Evolutionary conservation across 768 basidiomycete genomes (phyloP), one percentile per base, ranked within the genome.

Genomic region (Psilocybe tampanensis): DNA sequence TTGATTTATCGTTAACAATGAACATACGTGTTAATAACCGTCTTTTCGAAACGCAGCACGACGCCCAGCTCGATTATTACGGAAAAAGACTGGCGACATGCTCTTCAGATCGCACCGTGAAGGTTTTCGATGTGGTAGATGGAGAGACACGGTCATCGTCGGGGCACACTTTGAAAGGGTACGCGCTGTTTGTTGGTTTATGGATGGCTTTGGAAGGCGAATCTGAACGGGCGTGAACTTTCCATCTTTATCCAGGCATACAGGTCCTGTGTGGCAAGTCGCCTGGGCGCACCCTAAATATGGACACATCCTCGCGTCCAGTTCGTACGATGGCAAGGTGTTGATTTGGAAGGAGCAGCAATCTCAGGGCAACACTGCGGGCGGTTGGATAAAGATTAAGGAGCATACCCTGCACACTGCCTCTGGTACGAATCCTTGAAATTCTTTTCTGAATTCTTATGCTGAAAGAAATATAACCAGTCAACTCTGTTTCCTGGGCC

Each of bases 401-500:
- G 97, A 98, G 74, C 96, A 98, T 68, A 89, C 87, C 2, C 75
- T 97, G 48, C 97, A 99, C 69, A 90, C 87, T 47, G 97, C 95
- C 2, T 96, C 94, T 59, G 95, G 95, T 95, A 52, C 36, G 56
- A 58, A 13, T 11, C 17, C 24, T 7, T 15, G 0, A 39, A 8
- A 45, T 7, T 12, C 58, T 19, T 21, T 47, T 21, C 13, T 13
- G 29, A n/a, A n/a, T n/a, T n/a, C n/a, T n/a, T n/a, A n/a, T n/a
- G n/a, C n/a, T n/a, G n/a, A n/a, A n/a, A n/a, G n/a, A n/a, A n/a
- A n/a, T n/a, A n/a, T n/a, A 33, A 4, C 36, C 44, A 96, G 96
- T 98, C 47, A 99, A 99, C 76, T 95, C 95, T 1, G 90, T 98
- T 19, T 93, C 94, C 0, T 99, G 97, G 97, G 96, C 96, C n/a